These are phyloP conservation scores for Trametes villosa DNA, from an alignment of 768 basidiomycete genomes.

Conservation along the genomic window DNA sequence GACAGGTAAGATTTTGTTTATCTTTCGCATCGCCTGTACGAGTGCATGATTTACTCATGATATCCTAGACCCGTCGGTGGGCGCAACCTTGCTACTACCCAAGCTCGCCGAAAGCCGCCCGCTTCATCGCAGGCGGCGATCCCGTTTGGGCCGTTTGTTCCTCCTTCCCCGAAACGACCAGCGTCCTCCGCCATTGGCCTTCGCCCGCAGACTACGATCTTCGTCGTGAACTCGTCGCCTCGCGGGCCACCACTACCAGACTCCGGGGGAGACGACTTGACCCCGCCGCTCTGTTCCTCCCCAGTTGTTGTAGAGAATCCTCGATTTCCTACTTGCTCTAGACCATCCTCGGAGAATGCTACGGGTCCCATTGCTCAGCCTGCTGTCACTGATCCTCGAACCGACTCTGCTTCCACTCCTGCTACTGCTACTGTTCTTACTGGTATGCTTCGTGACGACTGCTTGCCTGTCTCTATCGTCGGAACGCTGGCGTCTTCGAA, in stretches of 20 bases:
- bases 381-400: too few relatives aligned
- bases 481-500: too few relatives aligned
- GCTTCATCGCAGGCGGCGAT: not conserved
- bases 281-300: not conserved
- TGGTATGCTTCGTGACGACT: too few relatives aligned
- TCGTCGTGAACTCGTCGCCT: not conserved
- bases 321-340: not conserved
- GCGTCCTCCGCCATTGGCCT: not conserved
- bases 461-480: too few relatives aligned
- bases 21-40: too few relatives aligned
- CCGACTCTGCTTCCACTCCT: too few relatives aligned
- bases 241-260: not conserved
- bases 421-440: too few relatives aligned
- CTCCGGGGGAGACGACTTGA: not conserved
- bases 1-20: too few relatives aligned
- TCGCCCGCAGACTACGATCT: not conserved
- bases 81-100: not conserved
- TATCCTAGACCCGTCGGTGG: not conserved
- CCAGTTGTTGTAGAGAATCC: too few relatives aligned
- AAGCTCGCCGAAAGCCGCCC: not conserved
- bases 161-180: not conserved
- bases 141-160: not conserved
- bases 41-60: too few relatives aligned
- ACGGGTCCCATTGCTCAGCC: not conserved
- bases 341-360: not conserved